These are phyloP conservation scores for Mycena chlorophos DNA, from an alignment of 768 basidiomycete genomes.

Conservation along the genomic window DNA sequence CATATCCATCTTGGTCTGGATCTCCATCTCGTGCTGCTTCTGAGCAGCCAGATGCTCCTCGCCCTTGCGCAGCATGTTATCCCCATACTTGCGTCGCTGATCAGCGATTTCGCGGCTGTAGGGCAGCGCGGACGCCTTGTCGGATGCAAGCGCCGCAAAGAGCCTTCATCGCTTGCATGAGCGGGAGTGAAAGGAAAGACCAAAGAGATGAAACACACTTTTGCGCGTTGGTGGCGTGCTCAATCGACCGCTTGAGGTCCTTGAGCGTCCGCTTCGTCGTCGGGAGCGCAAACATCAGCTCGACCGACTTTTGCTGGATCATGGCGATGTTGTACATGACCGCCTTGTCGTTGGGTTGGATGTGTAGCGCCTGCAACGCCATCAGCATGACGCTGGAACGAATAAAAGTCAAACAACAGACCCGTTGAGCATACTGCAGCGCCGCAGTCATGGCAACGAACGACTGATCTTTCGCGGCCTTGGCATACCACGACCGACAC, in stretches of 20 bases:
- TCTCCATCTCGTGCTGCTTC: conserved; percentile 68
- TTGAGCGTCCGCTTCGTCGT: conserved; percentile 76
- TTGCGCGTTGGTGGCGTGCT: conserved; percentile 83
- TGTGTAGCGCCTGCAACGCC: conserved; percentile 67
- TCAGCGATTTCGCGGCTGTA: conserved; percentile 88
- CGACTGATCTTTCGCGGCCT: conserved; percentile 87
- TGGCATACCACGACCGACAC: conserved; percentile 91
- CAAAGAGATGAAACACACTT: conserved; percentile 50
- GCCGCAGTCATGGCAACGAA: conserved; percentile 83
- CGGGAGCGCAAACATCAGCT: conserved; percentile 75
- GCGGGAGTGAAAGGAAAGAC: neutral
- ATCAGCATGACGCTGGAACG: conserved; percentile 3
- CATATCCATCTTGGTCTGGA: conserved; percentile 68
- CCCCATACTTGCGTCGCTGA: conserved; percentile 87
- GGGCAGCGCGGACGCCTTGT: conserved; percentile 66
- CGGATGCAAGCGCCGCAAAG: conserved; percentile 80
- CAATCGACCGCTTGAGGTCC: conserved; percentile 76
- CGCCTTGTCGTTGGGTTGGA: conserved; percentile 87
- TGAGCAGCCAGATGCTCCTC: conserved; percentile 80
- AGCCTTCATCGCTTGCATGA: conserved; percentile 55
- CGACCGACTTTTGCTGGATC: conserved; percentile 95
- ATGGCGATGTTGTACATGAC: conserved; percentile 95
- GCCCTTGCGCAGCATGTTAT: conserved; percentile 77
- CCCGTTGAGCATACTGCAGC: conserved; percentile 78
- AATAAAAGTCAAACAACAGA: conserved; percentile 31